Percentiles rank a stretch among this genome's conserved stretches.
Evolutionary conservation across 1,284 basidiomycete genomes (phyloP).

Genomic region (Schizopora paradoxa): DNA sequence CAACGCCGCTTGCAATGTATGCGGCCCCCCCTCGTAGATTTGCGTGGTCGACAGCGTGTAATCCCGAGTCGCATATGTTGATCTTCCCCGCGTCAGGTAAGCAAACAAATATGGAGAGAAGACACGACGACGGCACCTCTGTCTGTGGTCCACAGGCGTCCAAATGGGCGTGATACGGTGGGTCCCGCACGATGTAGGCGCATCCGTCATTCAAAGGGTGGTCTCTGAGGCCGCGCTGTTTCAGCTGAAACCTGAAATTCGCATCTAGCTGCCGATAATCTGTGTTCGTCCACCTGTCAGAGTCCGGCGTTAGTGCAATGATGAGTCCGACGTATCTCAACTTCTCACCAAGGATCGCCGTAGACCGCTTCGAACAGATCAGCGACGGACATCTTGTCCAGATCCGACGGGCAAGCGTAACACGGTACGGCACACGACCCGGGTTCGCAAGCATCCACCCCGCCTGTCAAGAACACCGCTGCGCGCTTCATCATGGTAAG

Average conservation of each 20-base stretch:
- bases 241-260: constrained; percentile 1
- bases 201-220: neutral
- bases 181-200: neutral
- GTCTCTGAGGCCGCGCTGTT: neutral
- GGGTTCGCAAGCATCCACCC: neutral
- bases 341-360: neutral
- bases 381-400: too few species aligned
- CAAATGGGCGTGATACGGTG: neutral
- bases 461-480: neutral
- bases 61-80: neutral
- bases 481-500: neutral
- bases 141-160: neutral
- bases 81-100: neutral
- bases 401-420: neutral
- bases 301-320: neutral
- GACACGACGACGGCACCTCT: neutral
- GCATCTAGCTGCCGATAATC: neutral
- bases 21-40: constrained; percentile 10
- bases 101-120: neutral
- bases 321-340: neutral
- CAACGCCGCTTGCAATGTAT: constrained; percentile 16
- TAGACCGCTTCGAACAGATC: neutral
- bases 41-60: constrained; percentile 15
- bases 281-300: neutral
- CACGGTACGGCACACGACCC: neutral